Percentiles rank a stretch among this genome's conserved stretches.
phyloP scores from a whole-genome alignment of 2,329 filamentous ascomycete genomes.

The Hymenoscyphus repandus region DNA sequence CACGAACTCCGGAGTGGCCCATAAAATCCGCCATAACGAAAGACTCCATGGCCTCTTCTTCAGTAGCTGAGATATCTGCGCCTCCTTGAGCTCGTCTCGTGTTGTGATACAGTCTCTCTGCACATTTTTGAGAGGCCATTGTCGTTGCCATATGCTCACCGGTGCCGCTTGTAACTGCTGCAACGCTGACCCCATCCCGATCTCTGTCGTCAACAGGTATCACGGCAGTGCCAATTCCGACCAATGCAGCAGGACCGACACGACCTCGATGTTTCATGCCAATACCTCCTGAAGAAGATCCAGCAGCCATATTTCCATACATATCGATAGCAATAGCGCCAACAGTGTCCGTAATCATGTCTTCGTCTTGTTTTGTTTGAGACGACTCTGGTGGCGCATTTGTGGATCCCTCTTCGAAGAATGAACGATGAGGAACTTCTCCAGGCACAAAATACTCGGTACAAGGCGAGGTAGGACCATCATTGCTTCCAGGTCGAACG shows the following conservation, averaged over 20 bases:
- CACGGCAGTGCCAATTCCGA: constrained; percentile 85
- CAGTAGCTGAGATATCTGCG: constrained; percentile 58
- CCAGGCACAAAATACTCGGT: constrained; percentile 4
- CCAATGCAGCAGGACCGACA: constrained; percentile 85
- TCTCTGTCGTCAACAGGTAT: constrained; percentile 73
- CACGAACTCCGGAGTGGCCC: constrained; percentile 77
- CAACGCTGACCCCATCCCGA: constrained; percentile 63
- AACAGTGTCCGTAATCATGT: constrained; percentile 83
- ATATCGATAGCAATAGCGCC: constrained; percentile 90
- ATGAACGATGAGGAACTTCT: constrained; percentile 9
- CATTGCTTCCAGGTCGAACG: constrained; percentile 15
- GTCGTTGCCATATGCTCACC: constrained; percentile 98
- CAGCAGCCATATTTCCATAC: constrained; percentile 83
- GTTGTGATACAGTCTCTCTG: constrained; percentile 74
- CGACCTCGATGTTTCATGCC: constrained; percentile 96
- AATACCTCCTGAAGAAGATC: constrained; percentile 93
- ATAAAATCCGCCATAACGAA: constrained; percentile 92
- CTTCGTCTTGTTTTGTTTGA: constrained; percentile 35
- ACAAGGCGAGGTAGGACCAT: constrained; percentile 25
- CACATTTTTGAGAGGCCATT: constrained; percentile 81
- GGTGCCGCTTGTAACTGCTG: constrained; percentile 86
- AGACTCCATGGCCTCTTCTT: constrained; percentile 71
- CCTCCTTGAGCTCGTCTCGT: constrained; percentile 57
- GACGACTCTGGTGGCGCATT: constrained; percentile 12
- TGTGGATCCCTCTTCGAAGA: constrained; percentile 21